Evolutionary conservation across 164 flowering plant genomes (phyloP), one percentile per base, ranked within the genome.

Genomic region (Umbilicus rupestris): DNA sequence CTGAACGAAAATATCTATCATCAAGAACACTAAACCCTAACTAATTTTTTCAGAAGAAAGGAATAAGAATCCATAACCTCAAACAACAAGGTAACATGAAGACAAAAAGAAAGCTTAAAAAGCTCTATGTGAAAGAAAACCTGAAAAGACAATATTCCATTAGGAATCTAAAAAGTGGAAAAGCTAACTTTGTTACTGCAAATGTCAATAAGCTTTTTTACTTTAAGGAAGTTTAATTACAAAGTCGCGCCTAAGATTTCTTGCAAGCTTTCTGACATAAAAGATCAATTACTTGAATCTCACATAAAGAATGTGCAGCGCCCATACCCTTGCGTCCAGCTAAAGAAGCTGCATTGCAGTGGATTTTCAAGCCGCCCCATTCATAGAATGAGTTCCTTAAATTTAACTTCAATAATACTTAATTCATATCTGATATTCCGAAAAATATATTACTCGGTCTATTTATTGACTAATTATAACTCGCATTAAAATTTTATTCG

Each of bases 281-380:
- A 50, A 22, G 57, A 50, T 50, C 28, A n/a, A 20, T 8, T 6
- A 50, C 29, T 50, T 50, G 28, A 50, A 22, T 22, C 22, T 16
- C 22, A 50, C 57, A 1, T 22, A 50, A 50, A 50, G 57, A 50
- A 50, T 50, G 28, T 50, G 57, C 57, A 50, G 28, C 29, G 22
- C 57, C 29, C 57, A 50, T 8, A 1, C 57, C 57, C 9, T 50
- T 22, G 28, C 22, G 57, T 22, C 28, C 57, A 50, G 28, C 20
- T 22, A 22, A 50, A 50, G 28, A 50, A 50, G 22, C 52, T 7
- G 29, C 14, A 20, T 50, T 50, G 26, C 8, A 50, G 57, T 22
- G 28, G 57, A 22, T n/a, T 50, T 50, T 50, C 29, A 50, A 22
- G 57, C 57, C 57, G 57, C 57, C 57, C 57, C 57, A 20, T 50